phyloP scores from a whole-genome alignment of 169 alveolate genomes.

The Toxoplasma gondii region DNA sequence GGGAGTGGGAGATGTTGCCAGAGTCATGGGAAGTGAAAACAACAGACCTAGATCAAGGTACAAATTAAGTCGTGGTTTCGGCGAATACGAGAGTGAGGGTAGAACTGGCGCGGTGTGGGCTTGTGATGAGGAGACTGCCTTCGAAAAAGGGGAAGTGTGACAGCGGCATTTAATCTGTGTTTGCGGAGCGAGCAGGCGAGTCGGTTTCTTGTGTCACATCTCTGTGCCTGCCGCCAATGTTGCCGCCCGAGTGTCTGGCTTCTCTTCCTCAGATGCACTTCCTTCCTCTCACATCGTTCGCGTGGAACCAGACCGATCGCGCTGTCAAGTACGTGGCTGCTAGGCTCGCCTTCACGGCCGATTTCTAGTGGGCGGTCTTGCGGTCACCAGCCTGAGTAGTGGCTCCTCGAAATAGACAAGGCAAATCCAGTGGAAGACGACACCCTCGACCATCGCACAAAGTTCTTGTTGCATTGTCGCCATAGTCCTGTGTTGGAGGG shows the following conservation, averaged over 20 bases:
- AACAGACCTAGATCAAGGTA: too few relatives aligned
- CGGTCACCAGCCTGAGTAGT: background rate
- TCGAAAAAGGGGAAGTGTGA: too few relatives aligned
- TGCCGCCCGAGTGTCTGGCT: background rate
- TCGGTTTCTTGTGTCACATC: too few relatives aligned
- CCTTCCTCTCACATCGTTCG: conserved; percentile 32
- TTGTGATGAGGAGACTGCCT: too few relatives aligned
- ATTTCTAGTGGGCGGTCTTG: background rate
- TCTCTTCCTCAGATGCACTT: background rate
- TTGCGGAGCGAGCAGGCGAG: too few relatives aligned
- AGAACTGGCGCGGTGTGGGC: too few relatives aligned
- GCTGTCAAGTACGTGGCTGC: conserved; percentile 1
- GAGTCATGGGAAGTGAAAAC: too few relatives aligned
- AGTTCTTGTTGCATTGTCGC: background rate
- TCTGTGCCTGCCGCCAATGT: background rate
- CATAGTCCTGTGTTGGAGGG: background rate
- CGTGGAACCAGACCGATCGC: conserved; percentile 23
- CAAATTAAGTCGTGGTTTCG: too few relatives aligned
- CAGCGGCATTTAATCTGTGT: too few relatives aligned
- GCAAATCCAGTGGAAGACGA: background rate
- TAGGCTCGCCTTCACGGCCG: background rate
- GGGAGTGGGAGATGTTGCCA: too few relatives aligned
- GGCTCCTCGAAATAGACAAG: background rate
- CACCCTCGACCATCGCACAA: background rate
- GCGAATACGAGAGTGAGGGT: too few relatives aligned